A percentile compares a stretch with the other conserved stretches of the same genome.
Evolutionary conservation across 2,329 filamentous ascomycete genomes (phyloP).

Genomic region (Penicillium aurantiogriseum): DNA sequence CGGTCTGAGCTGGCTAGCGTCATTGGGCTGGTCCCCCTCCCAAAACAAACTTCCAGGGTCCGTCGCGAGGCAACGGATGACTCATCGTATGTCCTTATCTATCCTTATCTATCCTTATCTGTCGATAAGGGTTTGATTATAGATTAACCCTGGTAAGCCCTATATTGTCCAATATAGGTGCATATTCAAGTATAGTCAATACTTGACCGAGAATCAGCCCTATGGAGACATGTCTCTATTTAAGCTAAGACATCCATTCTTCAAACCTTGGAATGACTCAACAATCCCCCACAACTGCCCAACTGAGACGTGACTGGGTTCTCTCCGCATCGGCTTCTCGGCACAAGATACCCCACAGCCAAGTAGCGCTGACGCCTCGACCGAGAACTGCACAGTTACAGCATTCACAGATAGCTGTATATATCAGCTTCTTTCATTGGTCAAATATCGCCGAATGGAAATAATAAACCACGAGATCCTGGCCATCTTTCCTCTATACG

Average conservation of each 20-base stretch:
- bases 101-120: too few relatives aligned
- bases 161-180: background rate
- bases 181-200: background rate
- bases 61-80: constrained; percentile 26
- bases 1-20: constrained; percentile 14
- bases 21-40: constrained; percentile 5
- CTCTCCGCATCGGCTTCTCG: constrained; percentile 21
- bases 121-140: constrained; percentile 13
- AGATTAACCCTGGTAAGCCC: background rate
- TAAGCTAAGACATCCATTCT: background rate
- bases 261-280: background rate
- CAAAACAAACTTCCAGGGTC: constrained; percentile 24
- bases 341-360: constrained; percentile 18
- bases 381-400: background rate
- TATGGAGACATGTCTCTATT: background rate
- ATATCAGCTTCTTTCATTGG: constrained; percentile 14
- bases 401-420: background rate
- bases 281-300: background rate
- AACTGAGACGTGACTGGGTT: background rate
- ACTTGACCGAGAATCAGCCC: background rate
- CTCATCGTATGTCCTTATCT: background rate
- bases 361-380: background rate
- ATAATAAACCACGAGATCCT: background rate
- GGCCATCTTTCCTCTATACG: constrained; percentile 7
- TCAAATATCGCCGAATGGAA: constrained; percentile 9